These are phyloP conservation scores for Ceratocystis huliohia DNA, from an alignment of 2,329 filamentous ascomycete species.

Conservation along the genomic window DNA sequence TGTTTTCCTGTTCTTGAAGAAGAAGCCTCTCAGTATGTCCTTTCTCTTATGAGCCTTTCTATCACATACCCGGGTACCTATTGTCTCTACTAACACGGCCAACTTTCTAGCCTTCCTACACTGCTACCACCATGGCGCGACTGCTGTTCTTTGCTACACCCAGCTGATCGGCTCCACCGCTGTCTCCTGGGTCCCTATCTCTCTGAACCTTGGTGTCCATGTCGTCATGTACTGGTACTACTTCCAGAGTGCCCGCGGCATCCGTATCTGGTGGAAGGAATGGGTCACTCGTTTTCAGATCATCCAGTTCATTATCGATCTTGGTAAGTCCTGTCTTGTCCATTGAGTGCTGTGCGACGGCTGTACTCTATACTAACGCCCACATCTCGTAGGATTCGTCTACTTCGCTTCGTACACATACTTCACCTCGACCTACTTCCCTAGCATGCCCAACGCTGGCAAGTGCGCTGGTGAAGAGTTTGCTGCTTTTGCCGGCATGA, in stretches of 20 bases:
- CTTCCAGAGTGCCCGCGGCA: slow-evolving; percentile 93
- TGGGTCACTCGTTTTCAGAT: slow-evolving; percentile 98
- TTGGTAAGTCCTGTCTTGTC: slow-evolving; percentile 48
- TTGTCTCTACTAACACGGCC: background rate
- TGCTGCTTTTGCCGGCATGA: slow-evolving; percentile 82
- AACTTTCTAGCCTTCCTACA: slow-evolving; percentile 63
- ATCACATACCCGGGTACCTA: background rate
- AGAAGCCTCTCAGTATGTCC: slow-evolving; percentile 68
- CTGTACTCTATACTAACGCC: background rate
- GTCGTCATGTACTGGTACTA: slow-evolving; percentile 99
- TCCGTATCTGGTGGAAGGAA: slow-evolving; percentile 99
- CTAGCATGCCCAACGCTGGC: slow-evolving; percentile 69
- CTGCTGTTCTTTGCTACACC: slow-evolving; percentile 93
- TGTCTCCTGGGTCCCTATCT: slow-evolving; percentile 90
- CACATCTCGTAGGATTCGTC: slow-evolving; percentile 59
- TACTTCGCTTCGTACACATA: slow-evolving; percentile 99
- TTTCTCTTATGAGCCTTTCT: slow-evolving; percentile 26
- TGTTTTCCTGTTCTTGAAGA: slow-evolving; percentile 95
- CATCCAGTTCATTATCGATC: slow-evolving; percentile 90
- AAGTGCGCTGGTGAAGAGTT: slow-evolving; percentile 93
- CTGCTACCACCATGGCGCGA: slow-evolving; percentile 97
- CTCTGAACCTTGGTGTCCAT: slow-evolving; percentile 83
- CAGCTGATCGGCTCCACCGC: slow-evolving; percentile 86
- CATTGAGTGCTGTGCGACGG: background rate
- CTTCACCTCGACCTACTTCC: slow-evolving; percentile 85